Evolutionary conservation across 2,329 filamentous ascomycete species (phyloP), one percentile per base, ranked within the genome.

Genomic region (Fusarium sulawesiense): DNA sequence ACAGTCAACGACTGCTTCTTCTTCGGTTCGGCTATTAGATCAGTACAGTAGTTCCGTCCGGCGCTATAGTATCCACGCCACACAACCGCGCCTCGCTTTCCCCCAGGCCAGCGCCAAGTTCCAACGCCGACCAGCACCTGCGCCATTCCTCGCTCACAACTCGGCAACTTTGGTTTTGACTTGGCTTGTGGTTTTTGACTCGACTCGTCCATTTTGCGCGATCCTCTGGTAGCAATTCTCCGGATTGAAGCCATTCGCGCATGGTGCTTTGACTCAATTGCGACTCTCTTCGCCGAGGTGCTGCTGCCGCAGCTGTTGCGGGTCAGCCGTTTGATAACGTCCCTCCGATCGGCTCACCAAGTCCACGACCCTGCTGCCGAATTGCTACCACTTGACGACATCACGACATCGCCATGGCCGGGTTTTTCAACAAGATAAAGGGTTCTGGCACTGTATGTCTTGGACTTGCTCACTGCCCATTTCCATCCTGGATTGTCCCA

Each of bases 391-490:
- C 54, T 61, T 61, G 45, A 67, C 66, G 54, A 71, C 68, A 55
- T 68, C 64, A 73, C 71, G 56, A 71, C 65, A 61, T 65, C 70
- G 60, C 61, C 70, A 89, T 89, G 87, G 82, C 87, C 67, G 83
- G 85, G 67, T 86, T 90, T 73, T 84, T 89, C 68, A 87, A 83
- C 73, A 89, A 87, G 78, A 84, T 89, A 76, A 88, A 88, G 79
- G 81, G 82, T 73, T 81, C 83, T 71, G 80, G 83, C 77, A 82
- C 82, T 77, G 87, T 89, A 81, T 80, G 87, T 85, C 70, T 67
- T 57, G 55, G 56, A 48, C 47, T 56, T 47, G 54, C 41, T 50
- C 46, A 29, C 50, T 60, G 27, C 48, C 25, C 47, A 42, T 53
- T 48, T 54, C 49, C 45, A 66, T 27, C 64, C 54, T n/a, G 27